phyloP scores from a whole-genome alignment of 2,329 filamentous ascomycete genomes.

The Truncatella angustata region DNA sequence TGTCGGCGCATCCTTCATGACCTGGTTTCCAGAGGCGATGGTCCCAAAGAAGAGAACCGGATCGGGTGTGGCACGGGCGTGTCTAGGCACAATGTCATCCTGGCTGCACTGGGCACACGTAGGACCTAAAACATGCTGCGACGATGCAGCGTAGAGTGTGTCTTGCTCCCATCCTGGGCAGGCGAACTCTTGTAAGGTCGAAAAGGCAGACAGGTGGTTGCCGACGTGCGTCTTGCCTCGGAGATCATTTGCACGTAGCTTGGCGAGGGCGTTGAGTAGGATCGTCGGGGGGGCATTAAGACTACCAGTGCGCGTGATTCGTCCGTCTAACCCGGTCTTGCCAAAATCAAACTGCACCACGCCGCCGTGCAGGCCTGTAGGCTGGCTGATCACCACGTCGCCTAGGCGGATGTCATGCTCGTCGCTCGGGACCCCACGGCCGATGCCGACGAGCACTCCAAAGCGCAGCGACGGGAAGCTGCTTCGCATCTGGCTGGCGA shows the following conservation, averaged over 20 bases:
- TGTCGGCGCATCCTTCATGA: neutral
- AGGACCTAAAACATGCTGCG: conserved; percentile 16
- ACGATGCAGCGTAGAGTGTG: no score
- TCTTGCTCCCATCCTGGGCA: no score
- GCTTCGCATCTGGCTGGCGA: conserved; percentile 19
- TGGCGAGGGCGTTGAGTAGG: conserved; percentile 4
- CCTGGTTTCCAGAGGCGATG: neutral
- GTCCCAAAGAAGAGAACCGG: conserved; percentile 10
- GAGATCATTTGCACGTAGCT: no score
- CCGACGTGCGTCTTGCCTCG: no score
- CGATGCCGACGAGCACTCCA: conserved; percentile 31
- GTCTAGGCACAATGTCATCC: neutral
- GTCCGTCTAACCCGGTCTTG: no score
- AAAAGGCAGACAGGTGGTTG: no score
- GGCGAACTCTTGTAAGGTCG: no score
- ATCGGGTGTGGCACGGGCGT: neutral
- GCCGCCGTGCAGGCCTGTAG: conserved; percentile 15
- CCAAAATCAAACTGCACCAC: conserved; percentile 32
- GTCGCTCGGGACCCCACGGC: conserved; percentile 10
- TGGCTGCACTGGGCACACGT: conserved; percentile 12
- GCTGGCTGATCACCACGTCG: conserved; percentile 29
- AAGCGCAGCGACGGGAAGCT: conserved; percentile 21
- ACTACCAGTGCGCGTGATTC: conserved; percentile 20
- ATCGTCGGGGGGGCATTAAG: neutral
- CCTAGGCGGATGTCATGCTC: conserved; percentile 21